Conservation (phyloP, 768 basidiomycete genomes). For the Filobasidium wieringae region DNA sequence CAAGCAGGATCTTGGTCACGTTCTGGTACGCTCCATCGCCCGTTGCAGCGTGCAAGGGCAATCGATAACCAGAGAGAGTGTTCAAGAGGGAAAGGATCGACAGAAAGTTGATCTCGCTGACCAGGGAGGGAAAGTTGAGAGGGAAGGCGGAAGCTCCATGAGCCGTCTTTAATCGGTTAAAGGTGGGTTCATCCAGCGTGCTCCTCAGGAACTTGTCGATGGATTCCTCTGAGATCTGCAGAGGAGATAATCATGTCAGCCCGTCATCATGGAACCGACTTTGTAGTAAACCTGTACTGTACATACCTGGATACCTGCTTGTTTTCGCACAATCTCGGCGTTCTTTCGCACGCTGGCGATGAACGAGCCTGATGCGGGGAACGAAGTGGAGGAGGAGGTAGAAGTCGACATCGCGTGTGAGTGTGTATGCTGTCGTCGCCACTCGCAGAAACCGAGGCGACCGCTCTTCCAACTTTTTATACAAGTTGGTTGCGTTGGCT, state of each 20-base stretch:
- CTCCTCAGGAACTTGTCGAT: background rate
- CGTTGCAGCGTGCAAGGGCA: constrained; percentile 57
- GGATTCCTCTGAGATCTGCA: background rate
- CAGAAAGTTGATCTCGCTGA: constrained; percentile 71
- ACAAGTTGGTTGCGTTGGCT: too few species aligned
- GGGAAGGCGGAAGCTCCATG: constrained; percentile 63
- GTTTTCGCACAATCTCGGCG: background rate
- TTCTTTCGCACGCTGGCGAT: background rate
- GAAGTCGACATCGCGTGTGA: too few species aligned
- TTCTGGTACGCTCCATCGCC: constrained; percentile 75
- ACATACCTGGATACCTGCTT: background rate
- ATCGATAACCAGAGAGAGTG: constrained; percentile 70
- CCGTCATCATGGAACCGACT: background rate
- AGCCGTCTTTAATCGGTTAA: background rate
- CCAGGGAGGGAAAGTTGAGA: constrained; percentile 59
- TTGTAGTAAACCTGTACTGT: background rate
- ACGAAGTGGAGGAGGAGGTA: too few species aligned
- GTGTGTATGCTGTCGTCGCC: too few species aligned
- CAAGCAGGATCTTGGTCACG: constrained; percentile 61
- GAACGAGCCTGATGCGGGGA: background rate
- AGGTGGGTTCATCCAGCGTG: background rate
- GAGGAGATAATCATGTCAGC: background rate
- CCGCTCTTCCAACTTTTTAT: too few species aligned
- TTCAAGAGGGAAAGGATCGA: constrained; percentile 66
- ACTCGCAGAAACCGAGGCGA: too few species aligned